phyloP scores from a whole-genome alignment of 1,284 basidiomycete species.

The Sanguinoderma infundibulare region DNA sequence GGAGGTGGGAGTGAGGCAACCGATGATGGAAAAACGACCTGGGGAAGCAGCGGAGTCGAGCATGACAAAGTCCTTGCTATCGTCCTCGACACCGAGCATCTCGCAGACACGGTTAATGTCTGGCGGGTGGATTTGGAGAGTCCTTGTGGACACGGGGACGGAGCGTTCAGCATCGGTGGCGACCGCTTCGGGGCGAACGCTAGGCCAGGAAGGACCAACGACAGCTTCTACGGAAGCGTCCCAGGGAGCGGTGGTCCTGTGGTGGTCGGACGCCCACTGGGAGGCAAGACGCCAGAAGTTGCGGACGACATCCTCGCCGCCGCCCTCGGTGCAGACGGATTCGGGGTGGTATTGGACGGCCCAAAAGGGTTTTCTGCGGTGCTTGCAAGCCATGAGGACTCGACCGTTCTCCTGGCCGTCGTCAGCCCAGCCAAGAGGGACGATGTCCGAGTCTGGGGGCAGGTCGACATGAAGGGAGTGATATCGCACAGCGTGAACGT shows the following conservation, averaged over 20 bases:
- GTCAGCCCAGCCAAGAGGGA: conserved; percentile 70
- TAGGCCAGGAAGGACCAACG: conserved; percentile 63
- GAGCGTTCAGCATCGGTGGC: conserved; percentile 13
- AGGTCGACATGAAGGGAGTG: conserved; percentile 73
- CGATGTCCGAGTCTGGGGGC: conserved; percentile 47
- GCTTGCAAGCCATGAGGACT: conserved; percentile 74
- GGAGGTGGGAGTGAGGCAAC: conserved; percentile 54
- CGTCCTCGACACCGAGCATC: conserved; percentile 58
- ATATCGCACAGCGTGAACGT: conserved; percentile 83
- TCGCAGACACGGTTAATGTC: conserved; percentile 58
- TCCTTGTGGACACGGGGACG: conserved; percentile 42
- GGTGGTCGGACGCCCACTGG: conserved; percentile 50
- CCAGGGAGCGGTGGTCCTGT: conserved; percentile 47
- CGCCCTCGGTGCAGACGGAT: conserved; percentile 68
- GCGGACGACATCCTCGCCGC: conserved; percentile 63
- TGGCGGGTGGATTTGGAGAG: conserved; percentile 47
- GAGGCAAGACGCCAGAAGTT: conserved; percentile 76
- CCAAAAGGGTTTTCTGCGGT: conserved; percentile 78
- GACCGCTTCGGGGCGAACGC: conserved; percentile 34
- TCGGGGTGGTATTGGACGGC: conserved; percentile 98
- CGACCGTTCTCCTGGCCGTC: conserved; percentile 67
- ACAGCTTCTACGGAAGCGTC: conserved; percentile 37
- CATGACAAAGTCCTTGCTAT: conserved; percentile 66
- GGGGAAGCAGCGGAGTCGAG: conserved; percentile 77
- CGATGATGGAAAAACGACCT: conserved; percentile 76